Percentiles rank a stretch among this genome's conserved stretches.
phyloP scores from a whole-genome alignment of 495 filamentous ascomycete genomes.

The Bombardia bombarda region DNA sequence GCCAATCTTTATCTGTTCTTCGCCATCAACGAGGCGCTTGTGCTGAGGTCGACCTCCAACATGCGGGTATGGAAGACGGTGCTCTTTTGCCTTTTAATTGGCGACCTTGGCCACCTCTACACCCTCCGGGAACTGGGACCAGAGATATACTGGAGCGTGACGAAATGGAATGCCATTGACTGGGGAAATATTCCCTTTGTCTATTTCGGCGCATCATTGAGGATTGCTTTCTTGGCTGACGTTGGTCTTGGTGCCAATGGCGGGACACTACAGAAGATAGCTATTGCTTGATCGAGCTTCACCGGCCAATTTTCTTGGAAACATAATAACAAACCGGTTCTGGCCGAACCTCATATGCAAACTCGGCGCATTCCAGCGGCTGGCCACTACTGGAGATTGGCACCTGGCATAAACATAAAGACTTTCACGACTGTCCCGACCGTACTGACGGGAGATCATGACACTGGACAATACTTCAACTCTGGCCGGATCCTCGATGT shows the following conservation, averaged over 20 bases:
- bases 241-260: conserved; percentile 33
- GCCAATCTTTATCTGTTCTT: conserved; percentile 60
- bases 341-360: no score
- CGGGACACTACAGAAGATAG: conserved; percentile 9
- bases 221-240: conserved; percentile 47
- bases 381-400: no score
- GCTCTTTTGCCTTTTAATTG: conserved; percentile 52
- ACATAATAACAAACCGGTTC: no score
- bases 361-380: no score
- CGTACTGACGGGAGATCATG: no score
- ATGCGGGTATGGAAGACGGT: conserved; percentile 56
- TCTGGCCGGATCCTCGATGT: no score
- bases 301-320: no score
- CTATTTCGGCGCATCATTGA: conserved; percentile 47
- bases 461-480: no score
- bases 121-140: conserved; percentile 42
- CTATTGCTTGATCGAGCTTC: conserved; percentile 14
- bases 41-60: conserved; percentile 55
- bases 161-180: conserved; percentile 56
- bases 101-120: conserved; percentile 62
- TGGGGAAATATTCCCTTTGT: conserved; percentile 58
- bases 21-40: conserved; percentile 60
- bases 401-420: no score
- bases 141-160: conserved; percentile 47
- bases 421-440: no score